Conservation (phyloP, 2,329 filamentous ascomycete genomes). For the Aspergillus jensenii region DNA sequence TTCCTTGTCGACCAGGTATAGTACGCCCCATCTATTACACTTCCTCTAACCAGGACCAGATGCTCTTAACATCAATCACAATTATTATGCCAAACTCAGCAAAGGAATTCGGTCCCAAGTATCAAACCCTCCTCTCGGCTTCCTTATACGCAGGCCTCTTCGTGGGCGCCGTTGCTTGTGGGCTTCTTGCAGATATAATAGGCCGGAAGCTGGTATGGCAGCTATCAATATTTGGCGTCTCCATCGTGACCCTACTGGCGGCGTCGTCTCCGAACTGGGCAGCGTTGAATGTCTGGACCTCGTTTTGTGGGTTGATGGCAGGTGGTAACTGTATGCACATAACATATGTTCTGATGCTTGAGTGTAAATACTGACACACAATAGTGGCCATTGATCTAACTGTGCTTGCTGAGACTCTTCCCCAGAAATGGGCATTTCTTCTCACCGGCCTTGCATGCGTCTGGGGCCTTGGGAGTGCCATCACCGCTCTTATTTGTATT, state of each 20-base stretch:
- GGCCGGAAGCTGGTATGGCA: slow-evolving; percentile 12
- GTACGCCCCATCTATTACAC: too few relatives aligned
- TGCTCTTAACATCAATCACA: slow-evolving; percentile 5
- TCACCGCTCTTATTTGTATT: neutral
- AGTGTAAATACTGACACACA: neutral
- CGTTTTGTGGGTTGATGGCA: neutral
- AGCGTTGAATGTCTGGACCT: neutral
- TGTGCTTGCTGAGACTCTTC: neutral
- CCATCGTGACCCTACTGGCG: slow-evolving; percentile 5
- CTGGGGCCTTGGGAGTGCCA: slow-evolving; percentile 39
- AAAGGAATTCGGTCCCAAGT: slow-evolving; percentile 2
- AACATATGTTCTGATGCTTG: too few relatives aligned
- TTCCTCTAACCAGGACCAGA: neutral
- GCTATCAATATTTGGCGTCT: slow-evolving; percentile 7
- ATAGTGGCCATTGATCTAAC: slow-evolving; percentile 19
- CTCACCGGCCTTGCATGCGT: neutral
- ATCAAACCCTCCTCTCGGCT: neutral
- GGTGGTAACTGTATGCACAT: slow-evolving; percentile 22
- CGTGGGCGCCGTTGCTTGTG: slow-evolving; percentile 7
- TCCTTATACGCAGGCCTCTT: neutral
- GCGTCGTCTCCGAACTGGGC: slow-evolving; percentile 8
- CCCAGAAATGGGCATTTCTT: neutral
- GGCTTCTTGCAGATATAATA: slow-evolving; percentile 5
- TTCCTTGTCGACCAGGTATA: slow-evolving; percentile 10
- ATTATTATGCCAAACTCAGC: slow-evolving; percentile 6